Percentiles rank a stretch among this genome's conserved stretches.
These are phyloP conservation scores for Amanita subjunquillea DNA, from an alignment of 768 basidiomycete species.

Conservation along the genomic window DNA sequence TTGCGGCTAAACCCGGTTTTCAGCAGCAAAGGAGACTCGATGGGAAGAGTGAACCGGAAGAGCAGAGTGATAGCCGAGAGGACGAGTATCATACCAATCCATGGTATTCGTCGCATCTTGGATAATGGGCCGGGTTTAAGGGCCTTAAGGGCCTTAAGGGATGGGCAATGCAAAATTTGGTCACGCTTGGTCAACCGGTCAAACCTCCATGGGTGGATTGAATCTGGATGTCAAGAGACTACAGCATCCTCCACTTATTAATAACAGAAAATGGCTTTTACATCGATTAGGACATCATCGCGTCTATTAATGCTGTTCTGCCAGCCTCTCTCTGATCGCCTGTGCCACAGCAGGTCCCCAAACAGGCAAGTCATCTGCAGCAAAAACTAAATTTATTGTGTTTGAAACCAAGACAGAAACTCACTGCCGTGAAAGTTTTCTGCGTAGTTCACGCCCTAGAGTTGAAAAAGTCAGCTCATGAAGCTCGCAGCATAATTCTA, in stretches of 20 bases:
- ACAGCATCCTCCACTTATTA: too few relatives aligned
- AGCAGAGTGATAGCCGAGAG: too few relatives aligned
- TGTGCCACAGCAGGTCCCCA: slow-evolving; percentile 45
- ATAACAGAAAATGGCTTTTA: neutral
- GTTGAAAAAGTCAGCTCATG: slow-evolving; percentile 28
- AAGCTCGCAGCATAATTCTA: neutral
- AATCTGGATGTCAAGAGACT: too few relatives aligned
- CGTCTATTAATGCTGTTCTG: slow-evolving; percentile 9
- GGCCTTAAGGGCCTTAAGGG: too few relatives aligned
- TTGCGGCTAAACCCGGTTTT: too few relatives aligned
- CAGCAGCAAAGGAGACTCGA: too few relatives aligned
- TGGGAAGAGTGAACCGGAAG: too few relatives aligned
- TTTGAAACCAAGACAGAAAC: slow-evolving; percentile 3
- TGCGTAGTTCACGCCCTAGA: slow-evolving; percentile 11
- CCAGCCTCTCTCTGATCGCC: slow-evolving; percentile 49
- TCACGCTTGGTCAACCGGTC: slow-evolving; percentile 6
- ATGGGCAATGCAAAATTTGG: too few relatives aligned
- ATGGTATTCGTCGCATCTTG: too few relatives aligned
- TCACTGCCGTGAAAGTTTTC: slow-evolving; percentile 15
- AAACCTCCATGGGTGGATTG: too few relatives aligned
- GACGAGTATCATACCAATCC: too few relatives aligned
- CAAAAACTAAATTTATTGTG: neutral
- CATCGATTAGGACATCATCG: neutral
- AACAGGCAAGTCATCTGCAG: slow-evolving; percentile 41
- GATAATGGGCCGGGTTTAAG: too few relatives aligned